These are phyloP conservation scores for Saksenaea oblongispora DNA, from an alignment of 371 early-diverging fungal genomes.

Conservation along the genomic window DNA sequence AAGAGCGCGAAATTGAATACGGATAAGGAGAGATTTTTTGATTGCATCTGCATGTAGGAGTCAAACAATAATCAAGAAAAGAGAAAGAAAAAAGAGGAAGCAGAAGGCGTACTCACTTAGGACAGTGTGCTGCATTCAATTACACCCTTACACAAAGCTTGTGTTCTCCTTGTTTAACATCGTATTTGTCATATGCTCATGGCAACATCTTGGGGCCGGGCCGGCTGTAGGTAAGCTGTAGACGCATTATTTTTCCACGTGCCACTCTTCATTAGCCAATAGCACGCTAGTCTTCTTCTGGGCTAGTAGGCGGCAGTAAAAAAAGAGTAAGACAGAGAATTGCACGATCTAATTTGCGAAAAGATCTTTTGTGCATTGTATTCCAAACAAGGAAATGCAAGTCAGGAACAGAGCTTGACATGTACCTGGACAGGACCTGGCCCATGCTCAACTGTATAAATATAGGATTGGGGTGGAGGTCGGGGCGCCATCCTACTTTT, in stretches of 20 bases:
- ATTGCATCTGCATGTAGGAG: neutral
- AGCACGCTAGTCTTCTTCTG: neutral
- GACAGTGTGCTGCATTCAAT: neutral
- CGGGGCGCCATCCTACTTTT: neutral
- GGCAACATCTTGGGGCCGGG: neutral
- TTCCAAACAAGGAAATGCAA: neutral
- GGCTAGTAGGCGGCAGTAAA: neutral
- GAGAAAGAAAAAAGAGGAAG: neutral
- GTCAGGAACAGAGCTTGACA: constrained; percentile 3
- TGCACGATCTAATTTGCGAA: neutral
- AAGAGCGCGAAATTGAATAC: neutral
- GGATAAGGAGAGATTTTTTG: neutral
- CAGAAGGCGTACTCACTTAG: neutral
- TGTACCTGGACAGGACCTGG: neutral
- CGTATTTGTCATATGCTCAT: neutral
- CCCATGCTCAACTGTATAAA: neutral
- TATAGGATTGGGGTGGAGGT: neutral
- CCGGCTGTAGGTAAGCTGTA: neutral
- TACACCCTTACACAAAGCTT: neutral
- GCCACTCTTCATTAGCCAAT: neutral
- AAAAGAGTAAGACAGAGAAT: neutral
- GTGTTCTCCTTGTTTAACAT: neutral
- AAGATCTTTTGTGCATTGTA: neutral
- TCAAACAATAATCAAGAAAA: neutral
- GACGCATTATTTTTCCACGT: constrained; percentile 3